Evolutionary conservation across 495 filamentous ascomycete genomes (phyloP).

Genomic region (Talaromyces proteolyticus): DNA sequence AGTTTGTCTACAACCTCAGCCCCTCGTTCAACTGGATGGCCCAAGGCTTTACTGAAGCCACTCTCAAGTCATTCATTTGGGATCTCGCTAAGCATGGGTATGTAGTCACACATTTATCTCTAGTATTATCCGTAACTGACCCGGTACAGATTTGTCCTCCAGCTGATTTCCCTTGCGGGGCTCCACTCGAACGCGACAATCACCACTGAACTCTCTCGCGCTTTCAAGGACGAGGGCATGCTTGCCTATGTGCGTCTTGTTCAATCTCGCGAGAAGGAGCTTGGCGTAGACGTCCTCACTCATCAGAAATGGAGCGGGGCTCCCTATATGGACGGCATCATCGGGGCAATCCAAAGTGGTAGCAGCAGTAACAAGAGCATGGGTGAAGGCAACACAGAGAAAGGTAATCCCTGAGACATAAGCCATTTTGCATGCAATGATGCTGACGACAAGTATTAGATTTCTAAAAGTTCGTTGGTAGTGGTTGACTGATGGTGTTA

Average conservation of each 20-base stretch:
- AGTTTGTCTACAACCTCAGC: constrained; percentile 90
- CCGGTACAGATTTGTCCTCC: constrained; percentile 65
- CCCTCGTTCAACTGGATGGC: constrained; percentile 98
- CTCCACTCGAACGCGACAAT: constrained; percentile 86
- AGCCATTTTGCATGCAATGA: background rate
- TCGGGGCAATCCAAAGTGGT: constrained; percentile 88
- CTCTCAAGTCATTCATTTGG: constrained; percentile 87
- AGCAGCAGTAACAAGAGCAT: constrained; percentile 77
- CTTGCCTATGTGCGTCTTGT: constrained; percentile 88
- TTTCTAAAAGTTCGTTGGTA: background rate
- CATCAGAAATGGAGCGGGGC: constrained; percentile 99
- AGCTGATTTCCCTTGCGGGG: constrained; percentile 88
- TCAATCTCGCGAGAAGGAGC: constrained; percentile 82
- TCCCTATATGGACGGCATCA: constrained; percentile 83
- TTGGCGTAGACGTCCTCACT: constrained; percentile 90
- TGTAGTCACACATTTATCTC: background rate
- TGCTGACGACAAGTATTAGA: too few species aligned
- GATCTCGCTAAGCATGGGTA: constrained; percentile 85
- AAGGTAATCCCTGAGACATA: constrained; percentile 19
- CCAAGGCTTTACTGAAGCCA: constrained; percentile 78
- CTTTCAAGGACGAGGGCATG: constrained; percentile 90
- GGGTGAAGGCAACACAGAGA: constrained; percentile 77
- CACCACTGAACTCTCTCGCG: constrained; percentile 72
- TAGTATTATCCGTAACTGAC: background rate
- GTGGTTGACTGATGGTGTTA: background rate